Conservation (phyloP, 116 monocot species). For the Dioscorea cayenensis region DNA sequence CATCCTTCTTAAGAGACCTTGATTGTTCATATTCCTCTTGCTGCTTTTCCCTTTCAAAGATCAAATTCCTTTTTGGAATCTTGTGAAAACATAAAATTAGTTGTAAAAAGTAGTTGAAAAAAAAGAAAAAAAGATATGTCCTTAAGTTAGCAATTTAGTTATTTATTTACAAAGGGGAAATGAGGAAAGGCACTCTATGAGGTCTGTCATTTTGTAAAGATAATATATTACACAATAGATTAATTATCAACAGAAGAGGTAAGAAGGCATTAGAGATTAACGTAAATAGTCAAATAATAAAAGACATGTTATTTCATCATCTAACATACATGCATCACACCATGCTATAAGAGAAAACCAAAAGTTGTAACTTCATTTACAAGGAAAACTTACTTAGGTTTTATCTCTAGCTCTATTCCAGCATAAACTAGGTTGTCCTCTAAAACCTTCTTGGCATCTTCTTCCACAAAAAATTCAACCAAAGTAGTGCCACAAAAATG, state of each 20-base stretch:
- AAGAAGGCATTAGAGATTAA: neutral
- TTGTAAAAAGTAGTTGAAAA: too few species aligned
- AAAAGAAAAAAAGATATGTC: too few species aligned
- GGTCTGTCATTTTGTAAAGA: neutral
- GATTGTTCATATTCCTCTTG: too few species aligned
- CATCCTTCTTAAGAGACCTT: slow-evolving; percentile 25
- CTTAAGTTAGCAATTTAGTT: neutral
- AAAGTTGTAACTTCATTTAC: too few species aligned
- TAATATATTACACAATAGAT: neutral
- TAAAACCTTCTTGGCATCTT: slow-evolving; percentile 44
- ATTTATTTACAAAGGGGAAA: too few species aligned
- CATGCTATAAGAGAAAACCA: too few species aligned
- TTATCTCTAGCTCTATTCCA: slow-evolving; percentile 51
- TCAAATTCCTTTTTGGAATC: too few species aligned
- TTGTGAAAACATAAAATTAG: too few species aligned
- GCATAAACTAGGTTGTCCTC: slow-evolving; percentile 50
- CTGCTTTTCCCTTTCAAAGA: too few species aligned
- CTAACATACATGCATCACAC: too few species aligned
- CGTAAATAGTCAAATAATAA: neutral
- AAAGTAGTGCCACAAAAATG: slow-evolving; percentile 76
- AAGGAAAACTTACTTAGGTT: slow-evolving; percentile 45
- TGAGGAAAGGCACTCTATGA: neutral
- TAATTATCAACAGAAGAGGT: neutral
- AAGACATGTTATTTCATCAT: neutral
- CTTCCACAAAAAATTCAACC: slow-evolving; percentile 78